phyloP scores from a whole-genome alignment of 2,329 filamentous ascomycete species.

The Fusarium mundagurra region DNA sequence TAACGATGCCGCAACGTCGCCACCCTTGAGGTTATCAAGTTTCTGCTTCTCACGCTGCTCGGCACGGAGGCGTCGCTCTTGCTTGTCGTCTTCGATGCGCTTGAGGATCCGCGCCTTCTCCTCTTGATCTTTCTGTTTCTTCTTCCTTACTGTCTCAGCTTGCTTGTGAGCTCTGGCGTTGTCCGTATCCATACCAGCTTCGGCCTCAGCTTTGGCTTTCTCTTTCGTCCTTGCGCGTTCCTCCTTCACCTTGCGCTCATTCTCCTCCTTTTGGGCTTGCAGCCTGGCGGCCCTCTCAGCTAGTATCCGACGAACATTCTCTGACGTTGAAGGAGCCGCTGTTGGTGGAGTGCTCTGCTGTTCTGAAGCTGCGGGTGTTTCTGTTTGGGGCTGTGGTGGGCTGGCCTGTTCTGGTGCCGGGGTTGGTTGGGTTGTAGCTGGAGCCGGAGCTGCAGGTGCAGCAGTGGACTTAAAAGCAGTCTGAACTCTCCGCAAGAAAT shows the following conservation, averaged over 20 bases:
- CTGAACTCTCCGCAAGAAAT: slow-evolving; percentile 65
- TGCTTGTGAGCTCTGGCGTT: slow-evolving; percentile 55
- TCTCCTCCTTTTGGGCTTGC: slow-evolving; percentile 54
- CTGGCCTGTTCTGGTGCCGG: slow-evolving; percentile 22
- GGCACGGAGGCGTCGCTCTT: slow-evolving; percentile 68
- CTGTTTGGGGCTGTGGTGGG: slow-evolving; percentile 31
- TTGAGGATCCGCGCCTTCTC: slow-evolving; percentile 78
- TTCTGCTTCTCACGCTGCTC: slow-evolving; percentile 59
- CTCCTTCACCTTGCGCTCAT: slow-evolving; percentile 60
- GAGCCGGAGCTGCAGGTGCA: slow-evolving; percentile 7
- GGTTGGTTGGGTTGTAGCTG: slow-evolving; percentile 4
- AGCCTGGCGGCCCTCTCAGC: slow-evolving; percentile 61
- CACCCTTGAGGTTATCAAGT: slow-evolving; percentile 42
- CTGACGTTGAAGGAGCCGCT: slow-evolving; percentile 41
- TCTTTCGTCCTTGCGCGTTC: slow-evolving; percentile 59
- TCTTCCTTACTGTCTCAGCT: slow-evolving; percentile 67
- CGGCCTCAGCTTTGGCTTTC: slow-evolving; percentile 56
- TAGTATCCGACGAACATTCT: slow-evolving; percentile 52
- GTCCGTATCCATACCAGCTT: slow-evolving; percentile 46
- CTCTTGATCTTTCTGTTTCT: slow-evolving; percentile 71
- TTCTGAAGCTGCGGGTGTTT: slow-evolving; percentile 27
- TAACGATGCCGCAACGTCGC: slow-evolving; percentile 44
- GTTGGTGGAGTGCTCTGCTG: slow-evolving; percentile 35
- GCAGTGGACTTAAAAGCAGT: slow-evolving; percentile 46
- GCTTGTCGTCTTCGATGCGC: slow-evolving; percentile 81